These are phyloP conservation scores for Penicillium sp. DNA, from an alignment of 2,329 filamentous ascomycete genomes.

Conservation along the genomic window DNA sequence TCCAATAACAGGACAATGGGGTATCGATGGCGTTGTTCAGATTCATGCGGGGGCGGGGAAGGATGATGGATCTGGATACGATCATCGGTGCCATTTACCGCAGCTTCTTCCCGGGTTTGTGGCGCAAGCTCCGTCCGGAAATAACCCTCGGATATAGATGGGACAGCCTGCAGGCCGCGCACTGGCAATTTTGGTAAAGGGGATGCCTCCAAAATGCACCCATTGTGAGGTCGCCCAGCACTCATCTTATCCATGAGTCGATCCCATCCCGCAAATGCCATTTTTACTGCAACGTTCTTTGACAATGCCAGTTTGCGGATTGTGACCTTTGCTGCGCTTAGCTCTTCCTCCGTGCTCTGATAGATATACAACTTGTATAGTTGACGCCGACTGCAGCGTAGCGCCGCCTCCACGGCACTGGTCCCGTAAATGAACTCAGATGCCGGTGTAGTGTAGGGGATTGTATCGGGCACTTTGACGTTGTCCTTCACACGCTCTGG, in stretches of 20 bases:
- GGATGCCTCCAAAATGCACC: constrained; percentile 81
- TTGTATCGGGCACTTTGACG: constrained; percentile 41
- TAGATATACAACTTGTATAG: constrained; percentile 84
- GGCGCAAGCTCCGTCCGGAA: constrained; percentile 61
- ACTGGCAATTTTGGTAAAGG: constrained; percentile 72
- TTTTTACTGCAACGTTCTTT: constrained; percentile 53
- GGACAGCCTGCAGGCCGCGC: constrained; percentile 53
- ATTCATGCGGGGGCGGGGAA: constrained; percentile 1
- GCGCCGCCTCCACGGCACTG: constrained; percentile 74
- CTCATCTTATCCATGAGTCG: constrained; percentile 80
- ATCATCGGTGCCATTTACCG: constrained; percentile 65
- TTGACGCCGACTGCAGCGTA: constrained; percentile 66
- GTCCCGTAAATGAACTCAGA: constrained; percentile 90
- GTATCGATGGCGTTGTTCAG: constrained; percentile 25
- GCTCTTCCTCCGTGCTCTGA: constrained; percentile 53
- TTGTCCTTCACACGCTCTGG: constrained; percentile 35
- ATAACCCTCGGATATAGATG: constrained; percentile 45
- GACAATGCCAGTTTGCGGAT: constrained; percentile 41
- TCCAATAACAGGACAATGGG: constrained; percentile 46
- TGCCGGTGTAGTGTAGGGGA: constrained; percentile 76
- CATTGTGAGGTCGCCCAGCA: constrained; percentile 80
- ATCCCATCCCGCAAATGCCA: constrained; percentile 61
- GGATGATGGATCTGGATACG: constrained; percentile 44
- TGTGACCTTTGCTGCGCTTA: constrained; percentile 39
- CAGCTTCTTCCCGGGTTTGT: constrained; percentile 71